Evolutionary conservation across 208 protist species (phyloP), one percentile per base, ranked within the genome.

Genomic region (Kentomonas sorsogonicus): DNA sequence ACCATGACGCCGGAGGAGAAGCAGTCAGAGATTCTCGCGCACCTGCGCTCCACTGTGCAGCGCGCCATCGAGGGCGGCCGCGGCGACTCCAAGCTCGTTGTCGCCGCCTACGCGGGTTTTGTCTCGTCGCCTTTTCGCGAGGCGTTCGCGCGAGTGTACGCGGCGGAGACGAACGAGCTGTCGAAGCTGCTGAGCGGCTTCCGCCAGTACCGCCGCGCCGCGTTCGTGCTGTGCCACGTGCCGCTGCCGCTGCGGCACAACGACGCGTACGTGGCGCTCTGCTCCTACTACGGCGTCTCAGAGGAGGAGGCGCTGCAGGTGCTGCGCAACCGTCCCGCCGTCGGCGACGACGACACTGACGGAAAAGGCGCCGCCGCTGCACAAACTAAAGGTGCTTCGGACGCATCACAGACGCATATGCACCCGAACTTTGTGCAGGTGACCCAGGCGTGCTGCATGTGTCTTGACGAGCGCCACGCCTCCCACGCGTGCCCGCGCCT

Each of bases 381-480:
- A 16, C 13, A 2, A 18, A 1, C 41, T 11, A 15, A 52, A 15
- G 22, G n/a, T n/a, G 13, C 26, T 18, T 58, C 61, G 38, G 22
- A 33, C 26, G 13, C 26, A 48, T 44, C 20, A 60, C 60, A 66
- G 20, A 63, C 72, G 46, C 61, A 52, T 6, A 60, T 38, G 18
- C 82, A 89, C 51, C 82, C 82, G 16, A 91, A 91, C 63, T 90
- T 94, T 72, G 63, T 88, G 10, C 87, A 94, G 63, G 83, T 94
- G 29, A 84, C 83, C 18, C 59, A 65, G 29, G 91, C 87, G 36
- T 94, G 87, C 59, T 94, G 87, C 64, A 91, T 94, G 74, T 94
- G 87, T 61, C 71, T 94, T n/a, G 87, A 94, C 45, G 72, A 77
- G 27, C 72, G 63, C 6, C 87, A 94, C 66, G 79, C 87, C 7